phyloP scores from a whole-genome alignment of 2,329 filamentous ascomycete genomes.

The Curvularia lunata region DNA sequence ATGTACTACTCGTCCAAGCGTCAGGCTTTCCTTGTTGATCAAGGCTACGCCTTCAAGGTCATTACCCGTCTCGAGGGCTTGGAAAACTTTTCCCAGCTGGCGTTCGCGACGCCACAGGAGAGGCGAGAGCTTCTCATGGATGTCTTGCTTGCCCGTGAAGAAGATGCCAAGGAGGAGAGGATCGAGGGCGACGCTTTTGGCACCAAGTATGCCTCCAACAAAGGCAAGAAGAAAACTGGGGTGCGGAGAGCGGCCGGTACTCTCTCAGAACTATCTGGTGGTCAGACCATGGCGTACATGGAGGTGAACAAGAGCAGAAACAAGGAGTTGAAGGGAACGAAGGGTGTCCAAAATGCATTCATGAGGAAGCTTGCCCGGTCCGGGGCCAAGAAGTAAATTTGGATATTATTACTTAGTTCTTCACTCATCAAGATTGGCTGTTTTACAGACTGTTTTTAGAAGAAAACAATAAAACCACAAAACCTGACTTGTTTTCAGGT shows the following conservation, averaged over 20 bases:
- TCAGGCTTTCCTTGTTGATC: slow-evolving; percentile 95
- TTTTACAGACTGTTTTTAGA: neutral
- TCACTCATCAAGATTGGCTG: neutral
- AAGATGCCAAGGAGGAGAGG: slow-evolving; percentile 70
- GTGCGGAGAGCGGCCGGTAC: slow-evolving; percentile 83
- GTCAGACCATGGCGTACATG: slow-evolving; percentile 90
- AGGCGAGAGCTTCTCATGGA: slow-evolving; percentile 86
- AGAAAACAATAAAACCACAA: neutral
- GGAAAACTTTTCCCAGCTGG: slow-evolving; percentile 79
- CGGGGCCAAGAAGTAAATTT: slow-evolving; percentile 10
- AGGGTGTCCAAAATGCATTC: slow-evolving; percentile 52
- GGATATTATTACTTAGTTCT: neutral
- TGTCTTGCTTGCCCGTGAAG: slow-evolving; percentile 86
- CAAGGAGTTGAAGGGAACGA: slow-evolving; percentile 52
- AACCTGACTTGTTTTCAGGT: neutral
- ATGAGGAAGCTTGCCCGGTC: slow-evolving; percentile 51
- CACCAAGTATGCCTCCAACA: slow-evolving; percentile 49
- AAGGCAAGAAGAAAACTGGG: slow-evolving; percentile 59
- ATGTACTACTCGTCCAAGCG: slow-evolving; percentile 98
- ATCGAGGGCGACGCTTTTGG: slow-evolving; percentile 72
- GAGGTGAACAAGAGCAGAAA: slow-evolving; percentile 57
- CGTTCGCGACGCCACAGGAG: slow-evolving; percentile 79
- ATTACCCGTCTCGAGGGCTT: slow-evolving; percentile 95
- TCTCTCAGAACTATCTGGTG: slow-evolving; percentile 84
- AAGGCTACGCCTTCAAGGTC: slow-evolving; percentile 98